Evolutionary conservation across 176 grass and related monocot genomes (phyloP).

Genomic region (Rhipidocladum racemiflorum): DNA sequence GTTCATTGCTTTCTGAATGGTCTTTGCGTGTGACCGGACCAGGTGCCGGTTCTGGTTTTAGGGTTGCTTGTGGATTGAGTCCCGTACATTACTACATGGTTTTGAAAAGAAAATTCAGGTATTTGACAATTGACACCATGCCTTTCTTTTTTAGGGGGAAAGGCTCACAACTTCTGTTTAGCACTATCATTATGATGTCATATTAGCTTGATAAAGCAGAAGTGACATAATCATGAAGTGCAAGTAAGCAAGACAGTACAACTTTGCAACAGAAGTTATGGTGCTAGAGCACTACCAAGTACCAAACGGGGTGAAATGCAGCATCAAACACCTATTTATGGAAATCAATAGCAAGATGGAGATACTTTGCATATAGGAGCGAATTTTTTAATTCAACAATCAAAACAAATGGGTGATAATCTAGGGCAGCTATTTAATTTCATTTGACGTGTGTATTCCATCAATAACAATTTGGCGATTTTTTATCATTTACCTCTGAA

Average conservation of each 20-base stretch:
- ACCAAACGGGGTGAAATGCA: slow-evolving; percentile 3
- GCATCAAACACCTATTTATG: slow-evolving; percentile 7
- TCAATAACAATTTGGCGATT: background rate
- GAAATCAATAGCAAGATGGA: slow-evolving; percentile 15
- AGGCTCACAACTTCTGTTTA: background rate
- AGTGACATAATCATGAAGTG: background rate
- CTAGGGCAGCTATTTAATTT: background rate
- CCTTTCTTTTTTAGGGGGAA: background rate
- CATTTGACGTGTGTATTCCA: background rate
- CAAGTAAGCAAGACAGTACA: background rate
- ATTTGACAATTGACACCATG: background rate
- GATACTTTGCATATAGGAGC: background rate
- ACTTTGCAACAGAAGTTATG: background rate
- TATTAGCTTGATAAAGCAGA: slow-evolving; percentile 22
- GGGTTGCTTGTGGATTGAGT: background rate
- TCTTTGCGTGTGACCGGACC: no score
- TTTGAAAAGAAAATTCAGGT: background rate
- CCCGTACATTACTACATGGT: background rate
- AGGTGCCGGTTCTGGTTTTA: no score
- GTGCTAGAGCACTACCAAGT: background rate
- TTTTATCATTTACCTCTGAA: slow-evolving; percentile 64
- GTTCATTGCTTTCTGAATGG: no score
- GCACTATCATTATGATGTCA: background rate
- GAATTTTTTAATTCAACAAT: background rate
- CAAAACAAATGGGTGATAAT: background rate